Evolutionary conservation across 1,284 basidiomycete genomes (phyloP).

Genomic region (Leccinum fuscescens): DNA sequence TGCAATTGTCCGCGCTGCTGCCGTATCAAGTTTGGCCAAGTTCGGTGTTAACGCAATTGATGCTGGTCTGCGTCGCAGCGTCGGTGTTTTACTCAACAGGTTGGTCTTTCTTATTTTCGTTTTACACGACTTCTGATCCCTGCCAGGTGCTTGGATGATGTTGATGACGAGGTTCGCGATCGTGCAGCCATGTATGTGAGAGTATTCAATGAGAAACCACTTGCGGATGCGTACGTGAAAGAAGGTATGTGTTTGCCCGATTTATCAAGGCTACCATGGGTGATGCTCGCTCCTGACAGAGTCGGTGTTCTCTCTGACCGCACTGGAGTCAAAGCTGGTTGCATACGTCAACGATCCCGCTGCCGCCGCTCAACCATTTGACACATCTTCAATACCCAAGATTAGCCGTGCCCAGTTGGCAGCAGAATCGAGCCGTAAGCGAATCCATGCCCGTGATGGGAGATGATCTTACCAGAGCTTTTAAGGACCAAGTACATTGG

Average conservation of each 20-base stretch:
- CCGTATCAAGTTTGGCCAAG: constrained; percentile 92
- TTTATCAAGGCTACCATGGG: not conserved
- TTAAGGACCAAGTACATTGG: constrained; percentile 78
- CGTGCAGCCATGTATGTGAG: constrained; percentile 93
- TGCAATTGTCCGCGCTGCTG: constrained; percentile 95
- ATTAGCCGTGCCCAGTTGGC: constrained; percentile 85
- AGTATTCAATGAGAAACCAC: constrained; percentile 74
- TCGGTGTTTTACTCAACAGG: constrained; percentile 84
- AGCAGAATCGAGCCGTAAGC: constrained; percentile 80
- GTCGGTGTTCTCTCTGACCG: constrained; percentile 86
- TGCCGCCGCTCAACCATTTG: constrained; percentile 32
- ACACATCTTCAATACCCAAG: constrained; percentile 80
- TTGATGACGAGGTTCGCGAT: constrained; percentile 98
- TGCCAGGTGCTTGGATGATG: constrained; percentile 90
- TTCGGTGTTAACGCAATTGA: constrained; percentile 92
- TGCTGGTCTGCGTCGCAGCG: constrained; percentile 76
- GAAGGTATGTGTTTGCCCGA: constrained; percentile 58
- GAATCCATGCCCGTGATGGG: constrained; percentile 2
- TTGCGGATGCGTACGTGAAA: constrained; percentile 87
- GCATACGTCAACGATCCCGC: too few species aligned
- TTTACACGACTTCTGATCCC: constrained; percentile 8
- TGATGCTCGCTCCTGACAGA: constrained; percentile 48
- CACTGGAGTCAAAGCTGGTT: too few species aligned
- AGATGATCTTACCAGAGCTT: constrained; percentile 3
- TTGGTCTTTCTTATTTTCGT: constrained; percentile 34